Evolutionary conservation across 495 filamentous ascomycete species (phyloP).

Genomic region (Daldinia vernicosa): DNA sequence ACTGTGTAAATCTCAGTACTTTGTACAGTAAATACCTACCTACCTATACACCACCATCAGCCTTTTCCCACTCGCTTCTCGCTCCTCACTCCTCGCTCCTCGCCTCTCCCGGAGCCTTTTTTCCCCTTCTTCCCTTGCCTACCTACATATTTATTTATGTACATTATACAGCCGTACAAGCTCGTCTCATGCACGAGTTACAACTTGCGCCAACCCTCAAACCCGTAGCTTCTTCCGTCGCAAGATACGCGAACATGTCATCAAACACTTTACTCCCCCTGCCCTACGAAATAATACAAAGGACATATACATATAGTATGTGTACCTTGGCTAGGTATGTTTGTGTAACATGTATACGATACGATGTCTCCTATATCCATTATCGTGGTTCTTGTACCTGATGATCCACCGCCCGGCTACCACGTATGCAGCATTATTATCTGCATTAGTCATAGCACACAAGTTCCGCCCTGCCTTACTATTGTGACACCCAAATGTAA

Average conservation of each 20-base stretch:
- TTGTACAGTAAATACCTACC: conserved; percentile 13
- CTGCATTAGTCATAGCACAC: conserved; percentile 39
- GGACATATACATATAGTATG: conserved; percentile 20
- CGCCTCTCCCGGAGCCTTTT: conserved; percentile 26
- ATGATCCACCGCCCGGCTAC: conserved; percentile 41
- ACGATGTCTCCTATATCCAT: conserved; percentile 32
- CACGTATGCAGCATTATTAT: conserved; percentile 41
- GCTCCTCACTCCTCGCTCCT: conserved; percentile 17
- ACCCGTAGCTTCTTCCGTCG: conserved; percentile 13
- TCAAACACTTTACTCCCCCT: conserved; percentile 33
- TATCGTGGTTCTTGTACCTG: conserved; percentile 45
- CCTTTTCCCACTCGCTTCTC: conserved; percentile 30
- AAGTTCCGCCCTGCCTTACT: conserved; percentile 33
- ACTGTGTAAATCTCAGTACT: conserved; percentile 8
- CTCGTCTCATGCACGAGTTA: conserved; percentile 16
- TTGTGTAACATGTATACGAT: conserved; percentile 4
- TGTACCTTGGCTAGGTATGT: background rate
- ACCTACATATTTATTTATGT: background rate
- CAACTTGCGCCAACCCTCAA: conserved; percentile 20
- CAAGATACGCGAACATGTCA: conserved; percentile 38
- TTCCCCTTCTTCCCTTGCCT: conserved; percentile 26
- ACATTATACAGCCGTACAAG: conserved; percentile 1
- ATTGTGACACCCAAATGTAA: conserved; percentile 26
- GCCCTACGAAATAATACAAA: conserved; percentile 33
- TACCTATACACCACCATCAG: conserved; percentile 22